Conservation (phyloP, 345 rosid species). For the Odontarrhena argentea region DNA sequence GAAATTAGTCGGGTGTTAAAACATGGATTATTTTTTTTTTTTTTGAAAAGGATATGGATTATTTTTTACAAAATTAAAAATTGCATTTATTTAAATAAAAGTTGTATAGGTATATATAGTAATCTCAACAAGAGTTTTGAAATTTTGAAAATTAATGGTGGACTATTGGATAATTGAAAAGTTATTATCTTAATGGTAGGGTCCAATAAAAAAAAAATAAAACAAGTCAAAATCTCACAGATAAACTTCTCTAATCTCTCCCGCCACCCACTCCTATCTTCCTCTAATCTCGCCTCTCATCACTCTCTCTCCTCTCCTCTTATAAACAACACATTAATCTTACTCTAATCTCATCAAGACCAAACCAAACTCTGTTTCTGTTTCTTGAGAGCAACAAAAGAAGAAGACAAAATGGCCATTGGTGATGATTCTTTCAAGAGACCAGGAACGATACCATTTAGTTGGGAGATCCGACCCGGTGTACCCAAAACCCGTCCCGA, state of each 20-base stretch:
- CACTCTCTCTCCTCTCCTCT: constrained; percentile 29
- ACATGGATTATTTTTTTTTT: too few relatives aligned
- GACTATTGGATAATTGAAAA: constrained; percentile 38
- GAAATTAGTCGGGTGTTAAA: too few relatives aligned
- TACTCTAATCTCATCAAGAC: constrained; percentile 9
- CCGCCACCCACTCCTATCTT: constrained; percentile 45
- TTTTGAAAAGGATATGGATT: too few relatives aligned
- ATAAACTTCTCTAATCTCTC: constrained; percentile 42
- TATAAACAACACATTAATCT: constrained; percentile 33
- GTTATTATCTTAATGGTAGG: constrained; percentile 32
- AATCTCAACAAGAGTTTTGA: constrained; percentile 11
- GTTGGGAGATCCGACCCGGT: constrained; percentile 98
- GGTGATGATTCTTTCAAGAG: constrained; percentile 75
- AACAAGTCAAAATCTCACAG: constrained; percentile 37
- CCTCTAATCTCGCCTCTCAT: constrained; percentile 46
- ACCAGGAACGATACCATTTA: constrained; percentile 83
- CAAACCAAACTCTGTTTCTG: not conserved
- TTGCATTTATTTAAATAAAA: too few relatives aligned
- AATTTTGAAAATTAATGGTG: not conserved
- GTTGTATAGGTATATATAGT: not conserved
- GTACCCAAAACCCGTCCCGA: constrained; percentile 61
- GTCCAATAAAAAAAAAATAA: not conserved
- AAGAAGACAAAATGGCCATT: constrained; percentile 22
- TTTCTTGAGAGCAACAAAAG: constrained; percentile 7
- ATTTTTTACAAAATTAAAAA: not conserved